Conservation (phyloP, 345 rosid genomes). For the Aethionema arabicum region DNA sequence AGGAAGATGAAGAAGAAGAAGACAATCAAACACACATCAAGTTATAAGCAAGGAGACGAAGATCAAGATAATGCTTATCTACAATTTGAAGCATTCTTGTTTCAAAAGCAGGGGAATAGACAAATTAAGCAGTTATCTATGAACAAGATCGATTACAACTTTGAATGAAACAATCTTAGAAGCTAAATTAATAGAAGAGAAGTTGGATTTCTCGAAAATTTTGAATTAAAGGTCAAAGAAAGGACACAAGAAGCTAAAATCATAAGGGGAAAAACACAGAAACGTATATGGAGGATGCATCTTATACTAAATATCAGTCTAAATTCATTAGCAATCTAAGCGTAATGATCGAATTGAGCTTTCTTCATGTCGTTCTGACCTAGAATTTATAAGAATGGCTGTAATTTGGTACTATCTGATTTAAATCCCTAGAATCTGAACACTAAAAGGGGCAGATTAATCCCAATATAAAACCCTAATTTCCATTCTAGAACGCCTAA, state of each 20-base stretch:
- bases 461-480: conserved; percentile 23
- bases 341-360: not conserved
- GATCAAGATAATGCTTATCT: not conserved
- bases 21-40: conserved; percentile 7
- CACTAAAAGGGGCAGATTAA: not conserved
- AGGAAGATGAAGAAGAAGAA: conserved; percentile 1
- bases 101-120: not conserved
- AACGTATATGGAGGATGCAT: not conserved
- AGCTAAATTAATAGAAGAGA: not conserved
- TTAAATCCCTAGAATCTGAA: conserved; percentile 22
- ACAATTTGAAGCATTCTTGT: not conserved
- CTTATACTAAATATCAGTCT: not conserved
- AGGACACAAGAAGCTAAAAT: not conserved
- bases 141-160: not conserved
- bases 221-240: not conserved
- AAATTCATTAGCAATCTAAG: conserved; percentile 6
- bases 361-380: not conserved
- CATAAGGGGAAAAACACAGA: conserved; percentile 1
- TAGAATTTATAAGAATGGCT: not conserved
- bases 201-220: not conserved
- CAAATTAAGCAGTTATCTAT: not conserved
- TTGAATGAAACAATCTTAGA: not conserved
- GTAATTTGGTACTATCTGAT: conserved; percentile 4
- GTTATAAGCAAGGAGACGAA: conserved; percentile 12
- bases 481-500: not conserved